Evolutionary conservation across 2,329 filamentous ascomycete species (phyloP), one percentile per base, ranked within the genome.

Genomic region (Sporothrix luriei): DNA sequence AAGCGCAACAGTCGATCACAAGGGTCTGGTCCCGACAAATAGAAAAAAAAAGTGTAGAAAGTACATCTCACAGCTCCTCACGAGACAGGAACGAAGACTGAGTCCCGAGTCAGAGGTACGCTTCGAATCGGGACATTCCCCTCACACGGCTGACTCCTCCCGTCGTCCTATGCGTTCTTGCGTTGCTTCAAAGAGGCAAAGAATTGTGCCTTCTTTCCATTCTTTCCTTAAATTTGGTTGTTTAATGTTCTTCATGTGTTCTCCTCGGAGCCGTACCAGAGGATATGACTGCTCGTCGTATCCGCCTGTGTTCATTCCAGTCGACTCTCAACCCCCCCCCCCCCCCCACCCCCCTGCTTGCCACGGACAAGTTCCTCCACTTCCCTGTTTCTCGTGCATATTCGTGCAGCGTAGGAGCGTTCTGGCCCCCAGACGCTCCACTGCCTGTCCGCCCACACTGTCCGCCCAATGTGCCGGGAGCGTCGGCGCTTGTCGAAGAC

Each of bases 311-410:
- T 52, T 24, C n/a, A n/a, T n/a, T n/a, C n/a, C n/a, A n/a, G n/a
- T n/a, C n/a, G n/a, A n/a, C n/a, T n/a, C n/a, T n/a, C n/a, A n/a
- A n/a, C n/a, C n/a, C n/a, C n/a, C n/a, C n/a, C n/a, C n/a, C n/a
- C n/a, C n/a, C n/a, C n/a, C n/a, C n/a, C n/a, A n/a, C n/a, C n/a
- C 55, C 55, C n/a, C 43, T 38, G 19, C 33, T 13, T 61, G 33
- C 33, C 13, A 62, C 38, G 57, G 57, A 46, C 57, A 43, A 62
- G 26, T 43, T 46, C 57, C 38, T 46, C 57, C 38, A 26, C 33
- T 26, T 62, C 57, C 61, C 43, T 64, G 43, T 64, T 64, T 64
- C 19, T 33, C 43, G 40, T 64, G 43, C 61, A 64, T 64, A 26
- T 59, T 33, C 33, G 33, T 33, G 33, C 33, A 33, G 7, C 33